phyloP scores from a whole-genome alignment of 768 basidiomycete genomes.

The Amyloporia xantha region DNA sequence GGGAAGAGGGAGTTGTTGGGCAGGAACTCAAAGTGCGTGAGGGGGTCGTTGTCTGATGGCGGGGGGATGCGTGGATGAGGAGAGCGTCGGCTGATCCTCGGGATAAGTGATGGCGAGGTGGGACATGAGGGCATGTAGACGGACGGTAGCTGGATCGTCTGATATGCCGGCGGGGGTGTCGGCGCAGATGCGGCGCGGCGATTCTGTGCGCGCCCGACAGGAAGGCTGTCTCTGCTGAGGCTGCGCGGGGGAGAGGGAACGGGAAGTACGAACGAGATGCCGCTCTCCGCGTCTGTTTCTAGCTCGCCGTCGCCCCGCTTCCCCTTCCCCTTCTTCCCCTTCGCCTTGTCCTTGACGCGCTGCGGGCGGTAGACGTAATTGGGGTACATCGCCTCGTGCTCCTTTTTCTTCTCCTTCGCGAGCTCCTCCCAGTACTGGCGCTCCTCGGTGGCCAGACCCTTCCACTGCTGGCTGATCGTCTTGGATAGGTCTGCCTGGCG shows the following conservation, averaged over 20 bases:
- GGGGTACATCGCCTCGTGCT: constrained; percentile 70
- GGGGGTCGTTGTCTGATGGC: constrained; percentile 28
- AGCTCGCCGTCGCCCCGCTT: constrained; percentile 42
- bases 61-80: constrained; percentile 38
- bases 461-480: constrained; percentile 80
- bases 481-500: constrained; percentile 76
- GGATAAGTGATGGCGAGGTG: constrained; percentile 32
- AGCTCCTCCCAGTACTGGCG: constrained; percentile 67
- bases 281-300: constrained; percentile 42
- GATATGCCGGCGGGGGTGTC: constrained; percentile 56
- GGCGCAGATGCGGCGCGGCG: constrained; percentile 52
- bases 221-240: constrained; percentile 27
- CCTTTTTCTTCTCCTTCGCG: constrained; percentile 75
- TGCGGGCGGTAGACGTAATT: constrained; percentile 77
- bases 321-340: constrained; percentile 37
- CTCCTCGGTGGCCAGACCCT: constrained; percentile 57
- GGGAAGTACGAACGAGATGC: constrained; percentile 42
- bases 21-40: constrained; percentile 49
- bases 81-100: constrained; percentile 56
- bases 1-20: constrained; percentile 39
- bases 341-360: constrained; percentile 45
- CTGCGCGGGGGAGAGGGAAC: constrained; percentile 22
- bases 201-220: constrained; percentile 28
- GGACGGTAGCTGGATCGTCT: constrained; percentile 64
- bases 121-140: constrained; percentile 60